Evolutionary conservation across 441 rosid species (phyloP), one percentile per base, ranked within the genome.

Genomic region (Populus hybrid): DNA sequence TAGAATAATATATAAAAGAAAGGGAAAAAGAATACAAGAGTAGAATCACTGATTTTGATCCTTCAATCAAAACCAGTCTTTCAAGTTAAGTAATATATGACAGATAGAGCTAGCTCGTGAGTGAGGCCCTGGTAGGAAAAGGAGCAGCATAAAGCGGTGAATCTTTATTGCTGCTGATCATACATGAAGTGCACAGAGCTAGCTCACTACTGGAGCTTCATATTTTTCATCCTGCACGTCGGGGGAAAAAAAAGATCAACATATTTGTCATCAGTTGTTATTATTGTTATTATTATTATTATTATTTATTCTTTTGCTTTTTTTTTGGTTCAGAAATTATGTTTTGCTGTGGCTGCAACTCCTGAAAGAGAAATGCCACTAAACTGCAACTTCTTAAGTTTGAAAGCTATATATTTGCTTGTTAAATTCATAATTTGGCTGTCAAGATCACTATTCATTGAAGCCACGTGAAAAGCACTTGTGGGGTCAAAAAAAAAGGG

Each of bases 161-260:
- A 12, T 40, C 50, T 66, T 66, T 26, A 66, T 66, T 21, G 36
- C 32, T 23, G 69, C 69, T 8, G n/a, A 11, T 8, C 12, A 2
- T 66, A 21, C 14, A 21, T 12, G 16, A 5, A 8, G 35, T 21
- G 18, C 34, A 23, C 28, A 10, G 50, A 40, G 50, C 16, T 14
- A 66, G 69, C 16, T 70, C 38, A 11, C 63, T 46, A 65, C 32
- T 59, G 73, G 28, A 71, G 69, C 67, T 78, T 81, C 76, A 20
- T 8, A 80, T 82, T 85, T 78, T 84, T 88, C 89, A 85, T 73
- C 91, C 94, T 91, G 90, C 75, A 66, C 71, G 1, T 21, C n/a
- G 34, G 63, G 12, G 16, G 14, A 0, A 0, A 71, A n/a, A 16
- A n/a, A 18, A 23, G 26, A 23, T 9, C 23, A 70, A 21, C 40